Conservation (phyloP, 163 green algal species). For the Chlorella variabilis region DNA sequence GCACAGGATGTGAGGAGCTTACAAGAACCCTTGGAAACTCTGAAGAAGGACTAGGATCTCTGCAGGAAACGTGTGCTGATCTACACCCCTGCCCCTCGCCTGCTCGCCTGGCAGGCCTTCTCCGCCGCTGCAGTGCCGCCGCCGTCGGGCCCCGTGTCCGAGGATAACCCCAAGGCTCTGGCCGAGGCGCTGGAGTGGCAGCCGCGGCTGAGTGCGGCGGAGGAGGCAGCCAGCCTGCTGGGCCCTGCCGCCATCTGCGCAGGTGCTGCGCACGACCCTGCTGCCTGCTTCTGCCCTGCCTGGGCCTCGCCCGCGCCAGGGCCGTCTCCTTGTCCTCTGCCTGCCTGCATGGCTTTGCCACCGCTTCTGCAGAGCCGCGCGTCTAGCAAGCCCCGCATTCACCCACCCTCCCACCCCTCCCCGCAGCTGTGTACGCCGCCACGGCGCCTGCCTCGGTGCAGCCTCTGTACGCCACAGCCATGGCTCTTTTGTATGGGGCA, state of each 20-base stretch:
- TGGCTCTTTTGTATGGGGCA: conserved; percentile 31
- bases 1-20: no score
- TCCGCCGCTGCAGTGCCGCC: not conserved
- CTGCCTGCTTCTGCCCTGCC: not conserved
- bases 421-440: conserved; percentile 27
- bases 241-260: not conserved
- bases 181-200: conserved; percentile 34
- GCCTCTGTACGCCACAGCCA: conserved; percentile 16
- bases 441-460: conserved; percentile 33
- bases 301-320: no score
- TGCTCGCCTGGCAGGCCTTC: conserved; percentile 6
- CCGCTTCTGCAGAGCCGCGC: no score
- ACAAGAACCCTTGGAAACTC: no score
- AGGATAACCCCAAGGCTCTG: conserved; percentile 35
- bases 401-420: not conserved
- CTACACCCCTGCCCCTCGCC: not conserved
- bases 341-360: no score
- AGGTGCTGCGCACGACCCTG: not conserved
- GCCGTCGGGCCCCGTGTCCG: conserved; percentile 11
- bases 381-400: not conserved
- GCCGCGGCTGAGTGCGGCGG: conserved; percentile 20
- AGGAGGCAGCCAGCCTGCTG: conserved; percentile 32
- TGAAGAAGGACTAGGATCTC: no score
- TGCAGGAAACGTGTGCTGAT: no score
- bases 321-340: not conserved